Conservation (phyloP, 192 early-diverging fungal genomes). For the Phycomyces nitens region DNA sequence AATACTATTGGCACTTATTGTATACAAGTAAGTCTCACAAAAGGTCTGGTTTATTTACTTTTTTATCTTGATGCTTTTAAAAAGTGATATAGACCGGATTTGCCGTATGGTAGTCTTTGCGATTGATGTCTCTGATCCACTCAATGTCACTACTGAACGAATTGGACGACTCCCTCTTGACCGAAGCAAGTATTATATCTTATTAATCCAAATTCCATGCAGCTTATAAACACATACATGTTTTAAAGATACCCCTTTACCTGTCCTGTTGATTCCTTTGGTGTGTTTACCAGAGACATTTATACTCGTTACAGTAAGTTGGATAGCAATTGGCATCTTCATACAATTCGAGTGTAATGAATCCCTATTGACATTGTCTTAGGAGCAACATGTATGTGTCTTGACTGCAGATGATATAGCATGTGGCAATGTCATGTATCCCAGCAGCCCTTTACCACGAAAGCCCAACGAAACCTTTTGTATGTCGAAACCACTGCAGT, state of each 20-base stretch:
- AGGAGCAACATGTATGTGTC: conserved; percentile 20
- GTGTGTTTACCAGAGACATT: conserved; percentile 13
- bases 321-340: not conserved
- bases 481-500: not conserved
- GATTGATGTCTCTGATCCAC: conserved; percentile 18
- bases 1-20: conserved; percentile 12
- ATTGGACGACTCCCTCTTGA: conserved; percentile 29
- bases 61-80: not conserved
- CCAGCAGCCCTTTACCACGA: not conserved
- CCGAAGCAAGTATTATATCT: conserved; percentile 2
- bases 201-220: too few relatives aligned
- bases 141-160: conserved; percentile 12
- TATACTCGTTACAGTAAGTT: conserved; percentile 23
- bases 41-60: not conserved
- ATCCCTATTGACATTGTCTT: not conserved
- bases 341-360: too few relatives aligned
- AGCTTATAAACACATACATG: not conserved
- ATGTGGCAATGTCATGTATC: conserved; percentile 28
- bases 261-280: conserved; percentile 24
- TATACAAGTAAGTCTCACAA: conserved; percentile 5
- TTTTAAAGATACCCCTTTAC: conserved; percentile 19
- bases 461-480: conserved; percentile 1
- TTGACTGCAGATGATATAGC: conserved; percentile 20
- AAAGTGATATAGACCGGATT: conserved; percentile 21
- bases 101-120: conserved; percentile 22